Conservation (phyloP, 2,329 filamentous ascomycete genomes). For the Aspergillus sp. region DNA sequence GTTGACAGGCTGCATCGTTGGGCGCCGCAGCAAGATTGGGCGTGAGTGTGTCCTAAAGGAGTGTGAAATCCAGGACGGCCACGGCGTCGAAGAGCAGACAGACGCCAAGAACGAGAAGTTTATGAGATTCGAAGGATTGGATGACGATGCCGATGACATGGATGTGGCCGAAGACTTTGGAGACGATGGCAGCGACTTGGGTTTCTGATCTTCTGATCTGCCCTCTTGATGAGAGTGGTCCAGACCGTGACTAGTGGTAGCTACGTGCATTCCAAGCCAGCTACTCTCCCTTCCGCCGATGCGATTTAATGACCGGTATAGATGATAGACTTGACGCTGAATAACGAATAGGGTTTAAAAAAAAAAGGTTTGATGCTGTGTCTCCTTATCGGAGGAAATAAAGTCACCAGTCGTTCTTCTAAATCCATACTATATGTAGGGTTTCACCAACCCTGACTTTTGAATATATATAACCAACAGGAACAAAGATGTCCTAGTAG, state of each 20-base stretch:
- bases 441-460: neutral
- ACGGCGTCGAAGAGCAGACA: constrained; percentile 77
- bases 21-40: constrained; percentile 78
- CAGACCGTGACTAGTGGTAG: neutral
- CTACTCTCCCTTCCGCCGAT: neutral
- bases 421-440: neutral
- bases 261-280: neutral
- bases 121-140: constrained; percentile 53
- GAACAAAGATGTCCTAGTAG: neutral
- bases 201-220: neutral
- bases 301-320: constrained; percentile 5
- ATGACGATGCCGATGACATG: constrained; percentile 38
- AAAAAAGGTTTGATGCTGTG: neutral
- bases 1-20: constrained; percentile 83
- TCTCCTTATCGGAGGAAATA: neutral
- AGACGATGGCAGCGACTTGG: constrained; percentile 11
- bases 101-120: constrained; percentile 64
- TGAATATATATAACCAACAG: neutral
- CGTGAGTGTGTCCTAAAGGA: constrained; percentile 77
- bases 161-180: constrained; percentile 32
- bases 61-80: constrained; percentile 86
- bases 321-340: constrained; percentile 7
- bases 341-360: neutral
- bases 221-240: too few species aligned
- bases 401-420: neutral